Evolutionary conservation across 208 protist species (phyloP).

Genomic region (Wallacemonas rigidus): DNA sequence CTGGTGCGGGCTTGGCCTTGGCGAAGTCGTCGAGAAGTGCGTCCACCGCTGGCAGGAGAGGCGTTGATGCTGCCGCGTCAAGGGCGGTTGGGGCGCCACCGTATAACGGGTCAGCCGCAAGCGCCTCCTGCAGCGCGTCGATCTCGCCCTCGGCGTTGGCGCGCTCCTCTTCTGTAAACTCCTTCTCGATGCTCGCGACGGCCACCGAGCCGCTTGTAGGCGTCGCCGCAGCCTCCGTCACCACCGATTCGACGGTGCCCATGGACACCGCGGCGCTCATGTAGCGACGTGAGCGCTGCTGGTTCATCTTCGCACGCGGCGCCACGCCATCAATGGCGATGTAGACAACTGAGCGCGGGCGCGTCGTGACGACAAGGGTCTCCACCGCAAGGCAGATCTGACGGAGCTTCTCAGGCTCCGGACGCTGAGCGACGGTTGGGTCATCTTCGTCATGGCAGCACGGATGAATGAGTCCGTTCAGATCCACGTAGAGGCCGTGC

Average conservation of each 20-base stretch:
- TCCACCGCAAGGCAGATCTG: conserved; percentile 96
- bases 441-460: conserved; percentile 96
- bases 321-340: conserved; percentile 98
- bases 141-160: conserved; percentile 44
- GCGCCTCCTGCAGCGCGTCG: conserved; percentile 39
- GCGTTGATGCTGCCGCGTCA: background rate
- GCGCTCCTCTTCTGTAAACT: conserved; percentile 53
- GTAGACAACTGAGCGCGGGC: conserved; percentile 96
- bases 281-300: conserved; percentile 96
- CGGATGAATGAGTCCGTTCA: conserved; percentile 98
- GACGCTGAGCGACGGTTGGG: conserved; percentile 49
- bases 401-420: conserved; percentile 74
- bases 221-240: background rate
- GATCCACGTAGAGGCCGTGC: conserved; percentile 93
- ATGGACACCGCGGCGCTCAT: conserved; percentile 57
- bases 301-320: conserved; percentile 99
- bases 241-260: conserved; percentile 2
- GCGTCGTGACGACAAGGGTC: conserved; percentile 93
- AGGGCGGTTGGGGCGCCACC: conserved; percentile 15
- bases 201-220: conserved; percentile 15
- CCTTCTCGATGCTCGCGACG: conserved; percentile 44
- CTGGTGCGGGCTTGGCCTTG: background rate
- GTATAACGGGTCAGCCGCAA: conserved; percentile 61
- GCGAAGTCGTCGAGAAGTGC: background rate
- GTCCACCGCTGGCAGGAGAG: conserved; percentile 4